These are phyloP conservation scores for Digitaria exilis DNA, from an alignment of 202 grass and related monocot species.

Conservation along the genomic window DNA sequence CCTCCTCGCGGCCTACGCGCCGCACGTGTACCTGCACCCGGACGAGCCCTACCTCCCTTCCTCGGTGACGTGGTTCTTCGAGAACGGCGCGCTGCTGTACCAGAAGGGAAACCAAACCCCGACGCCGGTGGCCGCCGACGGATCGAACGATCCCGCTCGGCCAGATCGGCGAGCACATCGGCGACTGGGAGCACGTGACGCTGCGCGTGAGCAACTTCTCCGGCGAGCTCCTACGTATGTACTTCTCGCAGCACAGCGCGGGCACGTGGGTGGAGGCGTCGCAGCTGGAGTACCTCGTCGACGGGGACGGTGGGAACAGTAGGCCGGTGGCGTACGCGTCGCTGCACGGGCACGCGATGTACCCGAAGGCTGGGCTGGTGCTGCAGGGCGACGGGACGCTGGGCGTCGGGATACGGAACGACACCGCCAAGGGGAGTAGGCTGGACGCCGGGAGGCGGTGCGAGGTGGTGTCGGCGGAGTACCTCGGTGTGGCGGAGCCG, in stretches of 20 bases:
- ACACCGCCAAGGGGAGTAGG: slow-evolving; percentile 59
- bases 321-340: slow-evolving; percentile 66
- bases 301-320: slow-evolving; percentile 24
- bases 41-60: slow-evolving; percentile 65
- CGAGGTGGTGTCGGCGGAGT: slow-evolving; percentile 74
- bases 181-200: slow-evolving; percentile 96
- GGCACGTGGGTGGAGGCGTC: slow-evolving; percentile 73
- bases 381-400: slow-evolving; percentile 65
- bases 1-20: slow-evolving; percentile 67
- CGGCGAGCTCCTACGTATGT: slow-evolving; percentile 60
- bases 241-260: slow-evolving; percentile 70
- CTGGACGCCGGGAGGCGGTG: slow-evolving; percentile 54
- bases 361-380: slow-evolving; percentile 56
- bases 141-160: slow-evolving; percentile 71
- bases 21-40: slow-evolving; percentile 72
- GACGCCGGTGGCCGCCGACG: slow-evolving; percentile 55
- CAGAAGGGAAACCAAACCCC: slow-evolving; percentile 55
- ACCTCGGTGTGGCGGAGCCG: slow-evolving; percentile 47
- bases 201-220: slow-evolving; percentile 84
- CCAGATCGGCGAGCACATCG: slow-evolving; percentile 76
- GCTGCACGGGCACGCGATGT: slow-evolving; percentile 73
- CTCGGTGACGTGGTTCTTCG: slow-evolving; percentile 82
- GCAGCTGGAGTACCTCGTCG: slow-evolving; percentile 59
- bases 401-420: slow-evolving; percentile 84
- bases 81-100: slow-evolving; percentile 75